These are phyloP conservation scores for Apocynum venetum DNA, from an alignment of 257 asterid genomes.

Conservation along the genomic window DNA sequence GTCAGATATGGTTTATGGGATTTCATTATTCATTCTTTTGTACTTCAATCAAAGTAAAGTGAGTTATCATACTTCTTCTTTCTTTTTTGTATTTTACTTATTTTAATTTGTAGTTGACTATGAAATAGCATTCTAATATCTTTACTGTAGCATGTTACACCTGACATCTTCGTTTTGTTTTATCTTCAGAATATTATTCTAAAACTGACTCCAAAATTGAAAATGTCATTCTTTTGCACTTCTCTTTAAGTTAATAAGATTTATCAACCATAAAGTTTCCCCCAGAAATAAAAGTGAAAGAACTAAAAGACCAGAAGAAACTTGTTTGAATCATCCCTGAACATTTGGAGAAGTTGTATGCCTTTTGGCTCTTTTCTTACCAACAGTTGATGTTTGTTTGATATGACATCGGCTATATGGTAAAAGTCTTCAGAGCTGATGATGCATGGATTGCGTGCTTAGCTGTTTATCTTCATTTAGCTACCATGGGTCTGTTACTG, in stretches of 20 bases:
- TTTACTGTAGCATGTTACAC: background rate
- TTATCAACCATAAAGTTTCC: background rate
- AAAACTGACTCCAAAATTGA: background rate
- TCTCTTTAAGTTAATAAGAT: background rate
- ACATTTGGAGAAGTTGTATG: background rate
- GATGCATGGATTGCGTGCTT: background rate
- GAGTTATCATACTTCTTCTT: slow-evolving; percentile 35
- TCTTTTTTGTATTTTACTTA: slow-evolving; percentile 8
- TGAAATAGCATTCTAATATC: background rate
- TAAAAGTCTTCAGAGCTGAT: background rate
- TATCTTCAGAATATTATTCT: background rate
- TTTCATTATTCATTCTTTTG: slow-evolving; percentile 73
- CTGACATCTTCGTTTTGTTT: slow-evolving; percentile 1
- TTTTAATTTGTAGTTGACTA: background rate
- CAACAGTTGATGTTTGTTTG: background rate
- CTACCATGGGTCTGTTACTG: background rate
- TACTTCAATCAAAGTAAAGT: slow-evolving; percentile 79
- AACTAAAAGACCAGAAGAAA: background rate
- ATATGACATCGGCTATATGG: background rate
- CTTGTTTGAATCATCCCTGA: background rate
- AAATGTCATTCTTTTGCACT: background rate
- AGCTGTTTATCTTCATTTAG: background rate
- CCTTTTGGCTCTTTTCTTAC: background rate
- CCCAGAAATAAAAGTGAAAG: background rate
- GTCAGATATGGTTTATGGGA: slow-evolving; percentile 88